These are phyloP conservation scores for Mycena venus DNA, from an alignment of 768 basidiomycete genomes.

Conservation along the genomic window DNA sequence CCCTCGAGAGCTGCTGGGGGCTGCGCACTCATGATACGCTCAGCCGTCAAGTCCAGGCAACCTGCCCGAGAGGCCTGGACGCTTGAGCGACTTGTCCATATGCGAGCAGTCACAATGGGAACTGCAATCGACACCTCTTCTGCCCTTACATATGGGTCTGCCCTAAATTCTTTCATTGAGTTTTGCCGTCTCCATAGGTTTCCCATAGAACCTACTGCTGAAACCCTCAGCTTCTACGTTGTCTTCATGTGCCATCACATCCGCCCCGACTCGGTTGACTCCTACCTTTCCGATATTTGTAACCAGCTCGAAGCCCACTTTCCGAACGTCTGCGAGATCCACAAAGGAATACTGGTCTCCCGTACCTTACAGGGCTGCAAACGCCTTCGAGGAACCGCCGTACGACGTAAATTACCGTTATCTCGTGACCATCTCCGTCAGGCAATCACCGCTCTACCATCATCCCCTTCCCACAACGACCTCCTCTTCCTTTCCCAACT, in stretches of 20 bases:
- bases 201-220: too few species aligned
- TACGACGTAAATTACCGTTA: conserved; percentile 45
- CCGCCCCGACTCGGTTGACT: too few species aligned
- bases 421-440: conserved; percentile 29
- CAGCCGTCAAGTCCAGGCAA: conserved; percentile 41
- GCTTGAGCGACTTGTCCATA: not conserved
- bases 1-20: not conserved
- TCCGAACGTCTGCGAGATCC: too few species aligned
- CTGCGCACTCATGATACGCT: conserved; percentile 35
- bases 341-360: conserved; percentile 37
- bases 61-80: conserved; percentile 48
- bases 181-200: too few species aligned
- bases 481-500: too few species aligned
- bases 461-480: too few species aligned
- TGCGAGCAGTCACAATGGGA: not conserved
- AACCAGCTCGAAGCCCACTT: too few species aligned
- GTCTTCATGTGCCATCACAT: too few species aligned
- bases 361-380: conserved; percentile 37
- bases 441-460: conserved; percentile 10
- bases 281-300: too few species aligned
- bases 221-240: too few species aligned
- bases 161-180: conserved; percentile 47
- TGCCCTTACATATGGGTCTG: conserved; percentile 40
- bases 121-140: conserved; percentile 35
- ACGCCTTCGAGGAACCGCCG: conserved; percentile 28